Evolutionary conservation across 768 basidiomycete species (phyloP).

Genomic region (Pisolithus albus): DNA sequence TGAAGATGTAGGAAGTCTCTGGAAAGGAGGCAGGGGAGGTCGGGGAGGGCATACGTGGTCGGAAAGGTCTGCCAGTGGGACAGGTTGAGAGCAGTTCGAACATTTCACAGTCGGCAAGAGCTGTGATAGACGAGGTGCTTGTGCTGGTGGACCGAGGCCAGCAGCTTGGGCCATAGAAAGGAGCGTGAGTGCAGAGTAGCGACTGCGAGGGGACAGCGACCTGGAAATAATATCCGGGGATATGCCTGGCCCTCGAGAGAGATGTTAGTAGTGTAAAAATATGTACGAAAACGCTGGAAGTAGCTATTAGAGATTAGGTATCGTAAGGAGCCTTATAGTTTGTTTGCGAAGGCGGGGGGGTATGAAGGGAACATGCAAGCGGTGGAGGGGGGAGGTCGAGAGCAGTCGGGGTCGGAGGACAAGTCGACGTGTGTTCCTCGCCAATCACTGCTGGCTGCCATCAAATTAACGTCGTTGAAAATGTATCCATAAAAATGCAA

Average conservation of each 20-base stretch:
- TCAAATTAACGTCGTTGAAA: too few relatives aligned
- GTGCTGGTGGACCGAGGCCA: constrained; percentile 6
- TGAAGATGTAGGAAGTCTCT: constrained; percentile 32
- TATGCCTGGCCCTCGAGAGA: constrained; percentile 2
- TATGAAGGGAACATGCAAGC: not conserved
- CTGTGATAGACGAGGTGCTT: constrained; percentile 42
- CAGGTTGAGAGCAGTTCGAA: constrained; percentile 63
- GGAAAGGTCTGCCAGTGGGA: constrained; percentile 66
- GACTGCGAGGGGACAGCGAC: not conserved
- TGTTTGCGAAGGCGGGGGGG: not conserved
- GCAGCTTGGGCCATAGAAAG: constrained; percentile 22
- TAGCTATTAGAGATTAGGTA: constrained; percentile 7
- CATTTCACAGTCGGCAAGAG: constrained; percentile 80
- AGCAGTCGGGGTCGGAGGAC: not conserved
- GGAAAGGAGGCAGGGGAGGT: constrained; percentile 35
- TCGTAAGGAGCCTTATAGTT: constrained; percentile 1
- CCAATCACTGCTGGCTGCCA: not conserved
- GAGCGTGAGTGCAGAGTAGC: constrained; percentile 6
- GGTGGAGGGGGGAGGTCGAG: not conserved
- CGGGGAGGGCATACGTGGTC: constrained; percentile 68
- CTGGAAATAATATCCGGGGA: too few relatives aligned
- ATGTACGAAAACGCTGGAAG: constrained; percentile 9
- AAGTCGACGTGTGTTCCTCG: not conserved
- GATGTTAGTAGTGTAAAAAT: not conserved
- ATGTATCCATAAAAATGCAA: too few relatives aligned